A percentile compares a stretch with the other conserved stretches of the same genome.
These are phyloP conservation scores for Tetracentron sinense DNA, from an alignment of 164 flowering plant species.

Conservation along the genomic window DNA sequence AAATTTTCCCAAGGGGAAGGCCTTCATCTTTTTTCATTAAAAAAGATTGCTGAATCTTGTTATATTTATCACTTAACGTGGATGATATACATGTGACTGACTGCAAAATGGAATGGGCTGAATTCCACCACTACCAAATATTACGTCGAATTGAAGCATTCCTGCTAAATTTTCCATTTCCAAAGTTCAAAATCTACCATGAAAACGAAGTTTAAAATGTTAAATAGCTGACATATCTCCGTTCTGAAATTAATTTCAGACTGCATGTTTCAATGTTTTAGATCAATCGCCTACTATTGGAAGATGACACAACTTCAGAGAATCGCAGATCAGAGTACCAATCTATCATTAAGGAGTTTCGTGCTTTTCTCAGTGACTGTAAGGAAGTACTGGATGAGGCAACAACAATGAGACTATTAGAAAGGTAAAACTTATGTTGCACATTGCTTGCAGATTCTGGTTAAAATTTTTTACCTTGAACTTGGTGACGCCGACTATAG, in stretches of 20 bases:
- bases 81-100: no score
- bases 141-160: no score
- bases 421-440: constrained; percentile 52
- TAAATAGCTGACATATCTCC: no score
- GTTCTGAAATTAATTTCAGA: not conserved
- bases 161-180: no score
- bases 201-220: no score
- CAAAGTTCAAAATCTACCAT: no score
- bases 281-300: constrained; percentile 91
- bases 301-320: constrained; percentile 68
- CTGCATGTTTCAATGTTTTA: constrained; percentile 19
- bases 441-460: not conserved
- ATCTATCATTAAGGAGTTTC: constrained; percentile 69
- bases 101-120: no score
- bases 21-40: no score
- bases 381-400: constrained; percentile 98
- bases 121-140: no score
- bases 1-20: no score
- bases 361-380: constrained; percentile 91
- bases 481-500: not conserved
- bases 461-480: constrained; percentile 3
- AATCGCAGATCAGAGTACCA: constrained; percentile 71
- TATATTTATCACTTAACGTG: no score
- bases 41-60: no score
- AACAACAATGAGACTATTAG: constrained; percentile 87